Base-by-base conservation (phyloP, 345 rosid genomes). In the Lumnitzera racemosa region DNA sequence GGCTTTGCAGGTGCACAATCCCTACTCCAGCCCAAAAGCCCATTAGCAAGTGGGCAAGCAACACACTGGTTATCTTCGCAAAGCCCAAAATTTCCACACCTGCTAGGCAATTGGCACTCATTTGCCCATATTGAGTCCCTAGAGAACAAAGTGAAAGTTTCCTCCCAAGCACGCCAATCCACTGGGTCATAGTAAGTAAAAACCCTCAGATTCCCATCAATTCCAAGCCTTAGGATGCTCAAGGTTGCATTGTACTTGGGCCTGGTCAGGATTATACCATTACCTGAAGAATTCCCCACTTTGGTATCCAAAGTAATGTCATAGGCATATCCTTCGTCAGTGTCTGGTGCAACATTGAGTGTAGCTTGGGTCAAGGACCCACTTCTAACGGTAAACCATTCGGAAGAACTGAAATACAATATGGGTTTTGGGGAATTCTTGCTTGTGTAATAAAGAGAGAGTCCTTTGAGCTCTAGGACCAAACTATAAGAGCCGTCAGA, bases 11-110 rank as follows among this genome's bases (percentile, higher is more conserved):
- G 53, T n/a, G 51, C 48, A 65, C 90, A 83, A 14, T 58, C 29
- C 47, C 24, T 66, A 68, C 66, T 72, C 84, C 86, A 84, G 0
- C 84, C 82, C 62, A 61, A 0, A 2, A 86, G 63, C 48, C 85
- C 81, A 0, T 4, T 62, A 0, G 72, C 70, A 0, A 70, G 57
- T 9, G 82, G 94, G 66, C 89, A 81, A 2, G 76, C 84, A 58
- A 83, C 80, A 4, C 89, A 86, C 24, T 76, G 82, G 56, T 58
- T 74, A 15, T 78, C 72, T 47, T 68, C 73, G 25, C 86, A 81
- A 15, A 83, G 20, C n/a, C 88, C 83, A 20, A 86, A 72, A 15
- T 58, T 62, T 17, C 83, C 76, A 15, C 84, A 87, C 54, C 64
- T 75, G 52, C 64, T 71, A 0, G 83, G 84, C 53, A 70, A 50